Percentiles rank a stretch among this genome's conserved stretches.
Evolutionary conservation across 352 stramenopile species (phyloP).

Genomic region (Globisporangium radiosum): DNA sequence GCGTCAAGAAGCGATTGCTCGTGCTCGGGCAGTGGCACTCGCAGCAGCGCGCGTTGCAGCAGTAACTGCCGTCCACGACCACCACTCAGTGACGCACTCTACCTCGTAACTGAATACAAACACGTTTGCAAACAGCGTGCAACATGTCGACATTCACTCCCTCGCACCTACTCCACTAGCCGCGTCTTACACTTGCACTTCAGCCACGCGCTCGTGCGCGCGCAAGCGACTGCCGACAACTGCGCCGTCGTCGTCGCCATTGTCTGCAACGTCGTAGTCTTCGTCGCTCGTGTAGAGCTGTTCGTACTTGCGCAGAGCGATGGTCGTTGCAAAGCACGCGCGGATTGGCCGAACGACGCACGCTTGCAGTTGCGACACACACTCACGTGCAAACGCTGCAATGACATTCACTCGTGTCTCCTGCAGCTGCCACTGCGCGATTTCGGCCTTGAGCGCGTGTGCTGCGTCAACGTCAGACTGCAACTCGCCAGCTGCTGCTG

Average conservation of each 20-base stretch:
- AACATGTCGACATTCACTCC: not conserved
- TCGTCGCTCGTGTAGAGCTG: slow-evolving; percentile 15
- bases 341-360: slow-evolving; percentile 11
- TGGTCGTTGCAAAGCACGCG: slow-evolving; percentile 8
- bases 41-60: not conserved
- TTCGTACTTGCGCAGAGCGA: slow-evolving; percentile 13
- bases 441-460: slow-evolving; percentile 39
- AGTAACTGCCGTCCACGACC: not conserved
- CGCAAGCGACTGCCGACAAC: not conserved
- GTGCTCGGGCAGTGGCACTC: slow-evolving; percentile 41
- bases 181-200: not conserved
- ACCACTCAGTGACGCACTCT: not conserved
- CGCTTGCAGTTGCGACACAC: not conserved
- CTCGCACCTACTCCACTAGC: not conserved
- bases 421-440: slow-evolving; percentile 31
- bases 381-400: not conserved
- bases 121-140: not conserved
- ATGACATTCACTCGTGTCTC: slow-evolving; percentile 5
- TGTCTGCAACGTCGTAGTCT: slow-evolving; percentile 1
- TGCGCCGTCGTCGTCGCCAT: not conserved
- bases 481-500: slow-evolving; percentile 22
- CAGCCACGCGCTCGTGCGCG: not conserved
- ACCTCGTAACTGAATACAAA: too few relatives aligned
- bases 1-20: slow-evolving; percentile 54
- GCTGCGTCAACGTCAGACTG: slow-evolving; percentile 16